Percentiles rank a stretch among this genome's conserved stretches.
Evolutionary conservation across 1,139 yeast genomes (phyloP).

Genomic region (Groenewaldozyma sp.): DNA sequence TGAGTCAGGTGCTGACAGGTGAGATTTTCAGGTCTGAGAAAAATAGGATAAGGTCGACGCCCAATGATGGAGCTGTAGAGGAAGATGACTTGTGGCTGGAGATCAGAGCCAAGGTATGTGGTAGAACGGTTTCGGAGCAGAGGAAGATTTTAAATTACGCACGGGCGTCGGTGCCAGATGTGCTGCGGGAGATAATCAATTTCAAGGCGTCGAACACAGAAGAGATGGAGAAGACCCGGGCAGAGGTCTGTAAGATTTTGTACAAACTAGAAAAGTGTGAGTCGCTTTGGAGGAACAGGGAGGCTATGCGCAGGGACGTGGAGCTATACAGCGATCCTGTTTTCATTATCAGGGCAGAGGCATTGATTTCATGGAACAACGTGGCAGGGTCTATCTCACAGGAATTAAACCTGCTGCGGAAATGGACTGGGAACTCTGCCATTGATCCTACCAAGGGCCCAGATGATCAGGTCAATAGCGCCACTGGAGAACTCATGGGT

Average conservation of each 20-base stretch:
- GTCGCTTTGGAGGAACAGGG: slow-evolving; percentile 69
- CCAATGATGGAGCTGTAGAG: slow-evolving; percentile 23
- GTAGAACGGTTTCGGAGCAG: slow-evolving; percentile 77
- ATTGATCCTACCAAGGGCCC: slow-evolving; percentile 44
- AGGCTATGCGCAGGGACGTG: slow-evolving; percentile 71
- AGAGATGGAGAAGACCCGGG: slow-evolving; percentile 11
- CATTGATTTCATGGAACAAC: slow-evolving; percentile 77
- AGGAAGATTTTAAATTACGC: slow-evolving; percentile 59
- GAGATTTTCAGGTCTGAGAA: slow-evolving; percentile 90
- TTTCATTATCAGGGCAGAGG: slow-evolving; percentile 60
- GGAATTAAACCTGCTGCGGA: slow-evolving; percentile 46
- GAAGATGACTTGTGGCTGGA: slow-evolving; percentile 73
- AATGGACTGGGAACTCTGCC: slow-evolving; percentile 78
- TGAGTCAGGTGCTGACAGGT: slow-evolving; percentile 82
- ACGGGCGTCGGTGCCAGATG: slow-evolving; percentile 62
- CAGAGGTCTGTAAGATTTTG: slow-evolving; percentile 43
- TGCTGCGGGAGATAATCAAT: slow-evolving; percentile 60
- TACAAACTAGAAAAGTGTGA: slow-evolving; percentile 61
- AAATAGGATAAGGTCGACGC: slow-evolving; percentile 56
- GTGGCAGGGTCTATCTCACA: slow-evolving; percentile 60
- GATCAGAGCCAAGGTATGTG: slow-evolving; percentile 68
- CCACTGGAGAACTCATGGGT: too few species aligned
- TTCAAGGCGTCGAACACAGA: slow-evolving; percentile 39
- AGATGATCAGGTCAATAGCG: slow-evolving; percentile 15
- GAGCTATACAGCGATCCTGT: slow-evolving; percentile 60